phyloP scores from a whole-genome alignment of 202 grass and related monocot species.

The Setaria viridis region DNA sequence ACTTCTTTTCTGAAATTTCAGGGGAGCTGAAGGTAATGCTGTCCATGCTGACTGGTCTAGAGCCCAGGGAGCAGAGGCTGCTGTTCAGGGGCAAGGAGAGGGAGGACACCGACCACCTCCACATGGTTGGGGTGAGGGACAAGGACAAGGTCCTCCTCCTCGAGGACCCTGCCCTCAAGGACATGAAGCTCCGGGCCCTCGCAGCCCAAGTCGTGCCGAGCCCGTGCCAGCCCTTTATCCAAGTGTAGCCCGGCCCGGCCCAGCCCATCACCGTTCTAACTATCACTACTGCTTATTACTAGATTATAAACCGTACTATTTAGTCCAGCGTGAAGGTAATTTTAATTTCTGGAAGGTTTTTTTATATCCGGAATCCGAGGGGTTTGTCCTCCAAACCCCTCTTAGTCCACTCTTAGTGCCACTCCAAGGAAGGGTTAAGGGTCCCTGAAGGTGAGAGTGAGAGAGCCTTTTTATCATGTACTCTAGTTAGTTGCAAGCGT shows the following conservation, averaged over 20 bases:
- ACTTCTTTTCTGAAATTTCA: constrained; percentile 37
- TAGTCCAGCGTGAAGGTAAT: not conserved
- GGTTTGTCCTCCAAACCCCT: constrained; percentile 29
- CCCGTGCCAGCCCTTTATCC: constrained; percentile 52
- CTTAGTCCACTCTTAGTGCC: constrained; percentile 41
- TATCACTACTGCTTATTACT: constrained; percentile 6
- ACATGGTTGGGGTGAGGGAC: constrained; percentile 94
- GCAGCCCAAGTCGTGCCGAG: constrained; percentile 36
- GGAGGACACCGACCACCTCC: constrained; percentile 83
- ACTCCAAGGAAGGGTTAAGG: constrained; percentile 50
- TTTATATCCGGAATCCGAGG: constrained; percentile 44
- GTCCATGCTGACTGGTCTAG: constrained; percentile 75
- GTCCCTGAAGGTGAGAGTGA: constrained; percentile 52
- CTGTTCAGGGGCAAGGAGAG: constrained; percentile 95
- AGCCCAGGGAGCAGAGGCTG: constrained; percentile 92
- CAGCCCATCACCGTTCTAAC: not conserved
- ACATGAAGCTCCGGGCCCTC: constrained; percentile 74
- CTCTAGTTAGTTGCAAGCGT: constrained; percentile 46
- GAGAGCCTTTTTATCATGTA: constrained; percentile 35
- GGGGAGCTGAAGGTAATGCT: constrained; percentile 79
- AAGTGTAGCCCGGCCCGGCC: not conserved
- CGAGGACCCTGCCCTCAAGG: constrained; percentile 88
- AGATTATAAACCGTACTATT: constrained; percentile 4
- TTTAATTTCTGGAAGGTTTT: constrained; percentile 49
- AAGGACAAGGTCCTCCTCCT: constrained; percentile 87